Base-by-base conservation (phyloP, 768 basidiomycete genomes). In the Pisolithus tinctorius region DNA sequence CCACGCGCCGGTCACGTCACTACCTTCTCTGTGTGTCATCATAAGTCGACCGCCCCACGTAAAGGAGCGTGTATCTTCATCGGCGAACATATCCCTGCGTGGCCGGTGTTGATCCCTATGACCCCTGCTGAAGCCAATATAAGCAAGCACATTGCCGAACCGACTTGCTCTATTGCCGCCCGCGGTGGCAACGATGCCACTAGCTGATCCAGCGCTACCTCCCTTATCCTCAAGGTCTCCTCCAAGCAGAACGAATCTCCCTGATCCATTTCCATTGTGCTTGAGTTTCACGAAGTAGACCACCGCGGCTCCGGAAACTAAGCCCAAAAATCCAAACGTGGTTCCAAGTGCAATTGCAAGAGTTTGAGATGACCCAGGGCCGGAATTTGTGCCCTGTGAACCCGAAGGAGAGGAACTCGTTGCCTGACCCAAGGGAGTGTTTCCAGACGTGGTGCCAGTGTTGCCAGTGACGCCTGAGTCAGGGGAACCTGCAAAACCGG, bases 11-110 rank as follows among this genome's bases (percentile, higher is more conserved):
- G 54, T 77, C n/a, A 71, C 71, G 4, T 66, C 69, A 38, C 71
- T 72, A 8, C 68, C 72, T 50, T 76, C 74, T 29, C 71, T 68
- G 17, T 65, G 50, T 54, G 55, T 16, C n/a, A 43, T 27, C 9
- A 17, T 55, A 66, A 56, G 50, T 38, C 51, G 41, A 31, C 55
- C 54, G 37, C 37, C 49, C 55, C 50, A 43, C 11, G 58, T 58
- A 39, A 85, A 80, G 14, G 80, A 75, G 8, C 74, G 71, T 2
- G 75, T 72, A 58, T 89, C 88, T 65, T 89, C 88, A 49, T 91
- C 86, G 4, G 81, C 85, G 31, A 89, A 76, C 78, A 90, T 88
- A 61, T 90, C 86, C 29, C 77, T 74, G 29, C 87, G 74, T 49
- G 65, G 67, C 8, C 49, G 59, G 27, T 5, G 49, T 16, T 48